Evolutionary conservation across 2,329 filamentous ascomycete species (phyloP).

Genomic region (Fusarium torreyae): DNA sequence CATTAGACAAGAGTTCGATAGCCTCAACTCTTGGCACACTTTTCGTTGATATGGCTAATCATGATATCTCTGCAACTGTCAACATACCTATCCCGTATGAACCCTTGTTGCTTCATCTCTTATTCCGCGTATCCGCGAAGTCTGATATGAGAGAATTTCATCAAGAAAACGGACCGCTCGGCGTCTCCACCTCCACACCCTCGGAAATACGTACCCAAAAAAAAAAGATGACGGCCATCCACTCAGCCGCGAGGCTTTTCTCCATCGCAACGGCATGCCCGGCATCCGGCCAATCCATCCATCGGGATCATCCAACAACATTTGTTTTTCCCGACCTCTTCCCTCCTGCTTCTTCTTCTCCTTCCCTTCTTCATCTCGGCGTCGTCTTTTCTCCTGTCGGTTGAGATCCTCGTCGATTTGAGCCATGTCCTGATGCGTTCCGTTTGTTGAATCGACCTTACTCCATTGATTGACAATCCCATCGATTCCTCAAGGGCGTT

Average conservation of each 20-base stretch:
- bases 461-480: slow-evolving; percentile 21
- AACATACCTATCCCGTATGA: too few species aligned
- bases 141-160: slow-evolving; percentile 49
- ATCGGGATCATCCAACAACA: slow-evolving; percentile 32
- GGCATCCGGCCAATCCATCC: slow-evolving; percentile 38
- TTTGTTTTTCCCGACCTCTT: slow-evolving; percentile 28
- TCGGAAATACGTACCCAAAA: slow-evolving; percentile 46
- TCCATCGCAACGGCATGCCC: slow-evolving; percentile 48
- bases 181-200: slow-evolving; percentile 49
- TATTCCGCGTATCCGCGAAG: slow-evolving; percentile 9
- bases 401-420: slow-evolving; percentile 44
- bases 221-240: slow-evolving; percentile 41
- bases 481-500: slow-evolving; percentile 17
- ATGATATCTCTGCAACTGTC: too few species aligned
- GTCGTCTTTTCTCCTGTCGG: slow-evolving; percentile 30
- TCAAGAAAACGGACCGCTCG: slow-evolving; percentile 45
- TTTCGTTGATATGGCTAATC: not conserved
- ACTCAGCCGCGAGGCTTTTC: slow-evolving; percentile 47
- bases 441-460: slow-evolving; percentile 27
- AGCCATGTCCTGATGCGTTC: slow-evolving; percentile 36
- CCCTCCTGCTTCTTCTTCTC: slow-evolving; percentile 25
- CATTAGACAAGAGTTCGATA: not conserved
- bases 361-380: slow-evolving; percentile 29
- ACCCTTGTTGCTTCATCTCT: slow-evolving; percentile 3
- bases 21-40: not conserved